Percentiles rank a stretch among this genome's conserved stretches.
Conservation (phyloP, 345 rosid species). For the Salix caprea region DNA sequence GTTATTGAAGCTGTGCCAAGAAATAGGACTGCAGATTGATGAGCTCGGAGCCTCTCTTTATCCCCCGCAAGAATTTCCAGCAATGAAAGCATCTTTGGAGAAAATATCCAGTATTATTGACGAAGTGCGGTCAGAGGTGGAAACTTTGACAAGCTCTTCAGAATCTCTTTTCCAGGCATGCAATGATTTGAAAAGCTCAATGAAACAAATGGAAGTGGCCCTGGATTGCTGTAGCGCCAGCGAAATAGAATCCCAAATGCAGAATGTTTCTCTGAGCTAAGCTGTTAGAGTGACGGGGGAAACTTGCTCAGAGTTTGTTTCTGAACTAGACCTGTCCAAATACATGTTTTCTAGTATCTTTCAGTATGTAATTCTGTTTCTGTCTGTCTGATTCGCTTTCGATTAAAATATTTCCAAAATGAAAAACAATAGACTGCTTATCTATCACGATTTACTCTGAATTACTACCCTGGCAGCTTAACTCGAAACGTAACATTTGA, state of each 20-base stretch:
- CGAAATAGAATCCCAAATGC: constrained; percentile 45
- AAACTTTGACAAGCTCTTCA: constrained; percentile 36
- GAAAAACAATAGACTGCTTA: too few relatives aligned
- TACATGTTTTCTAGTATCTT: too few relatives aligned
- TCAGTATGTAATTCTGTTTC: too few relatives aligned
- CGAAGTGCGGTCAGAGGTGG: constrained; percentile 44
- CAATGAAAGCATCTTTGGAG: constrained; percentile 40
- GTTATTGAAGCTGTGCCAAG: constrained; percentile 59
- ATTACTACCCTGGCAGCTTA: too few relatives aligned
- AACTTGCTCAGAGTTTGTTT: not conserved
- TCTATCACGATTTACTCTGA: too few relatives aligned
- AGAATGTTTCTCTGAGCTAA: constrained; percentile 41
- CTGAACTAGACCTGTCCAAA: not conserved
- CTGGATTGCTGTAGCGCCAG: constrained; percentile 23
- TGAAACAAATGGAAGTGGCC: constrained; percentile 44
- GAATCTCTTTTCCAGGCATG: constrained; percentile 54
- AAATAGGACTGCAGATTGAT: constrained; percentile 56
- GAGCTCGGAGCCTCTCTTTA: constrained; percentile 85
- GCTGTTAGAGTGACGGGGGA: constrained; percentile 15
- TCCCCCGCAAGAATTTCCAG: constrained; percentile 71
- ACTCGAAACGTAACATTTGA: too few relatives aligned
- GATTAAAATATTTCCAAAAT: too few relatives aligned
- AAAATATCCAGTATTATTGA: constrained; percentile 29
- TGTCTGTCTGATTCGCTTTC: too few relatives aligned
- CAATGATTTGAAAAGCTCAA: constrained; percentile 31